Evolutionary conservation across 495 filamentous ascomycete species (phyloP).

Genomic region (Penicillium taxi): DNA sequence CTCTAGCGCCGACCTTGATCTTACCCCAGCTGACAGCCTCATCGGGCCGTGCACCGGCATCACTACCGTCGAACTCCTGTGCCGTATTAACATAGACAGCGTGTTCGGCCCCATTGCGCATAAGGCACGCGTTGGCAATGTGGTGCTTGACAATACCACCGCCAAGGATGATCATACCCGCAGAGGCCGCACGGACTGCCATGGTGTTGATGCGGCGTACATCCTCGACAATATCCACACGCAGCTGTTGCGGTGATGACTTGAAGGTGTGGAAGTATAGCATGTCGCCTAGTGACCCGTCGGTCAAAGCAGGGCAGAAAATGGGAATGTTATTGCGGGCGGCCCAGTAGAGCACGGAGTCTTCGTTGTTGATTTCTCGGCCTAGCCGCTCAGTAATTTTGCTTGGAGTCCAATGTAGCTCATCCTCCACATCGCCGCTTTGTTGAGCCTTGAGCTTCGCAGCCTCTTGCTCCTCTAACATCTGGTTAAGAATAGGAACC

Average conservation of each 20-base stretch:
- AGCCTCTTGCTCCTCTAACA: constrained; percentile 88
- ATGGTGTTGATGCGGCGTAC: constrained; percentile 85
- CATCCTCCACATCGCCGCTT: constrained; percentile 52
- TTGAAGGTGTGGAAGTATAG: constrained; percentile 94
- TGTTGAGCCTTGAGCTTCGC: constrained; percentile 40
- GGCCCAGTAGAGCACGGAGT: constrained; percentile 89
- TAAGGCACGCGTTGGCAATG: constrained; percentile 92
- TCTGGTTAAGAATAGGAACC: constrained; percentile 77
- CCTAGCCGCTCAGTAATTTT: constrained; percentile 81
- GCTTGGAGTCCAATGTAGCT: constrained; percentile 82
- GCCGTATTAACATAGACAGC: constrained; percentile 96
- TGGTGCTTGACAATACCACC: constrained; percentile 94
- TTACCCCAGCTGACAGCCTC: constrained; percentile 98
- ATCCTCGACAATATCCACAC: constrained; percentile 83
- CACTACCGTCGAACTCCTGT: constrained; percentile 94
- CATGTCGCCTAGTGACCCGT: constrained; percentile 94
- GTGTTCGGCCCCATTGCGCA: constrained; percentile 93
- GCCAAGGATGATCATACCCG: constrained; percentile 90
- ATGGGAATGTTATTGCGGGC: constrained; percentile 89
- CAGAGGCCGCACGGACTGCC: constrained; percentile 69
- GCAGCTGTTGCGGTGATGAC: constrained; percentile 64
- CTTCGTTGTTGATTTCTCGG: constrained; percentile 83
- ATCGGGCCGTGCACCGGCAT: constrained; percentile 91
- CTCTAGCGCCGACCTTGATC: constrained; percentile 77
- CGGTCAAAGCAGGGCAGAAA: constrained; percentile 92